A percentile compares a stretch with the other conserved stretches of the same genome.
Evolutionary conservation across 2,329 filamentous ascomycete genomes (phyloP).

Genomic region (Cladophialophora bantiana): DNA sequence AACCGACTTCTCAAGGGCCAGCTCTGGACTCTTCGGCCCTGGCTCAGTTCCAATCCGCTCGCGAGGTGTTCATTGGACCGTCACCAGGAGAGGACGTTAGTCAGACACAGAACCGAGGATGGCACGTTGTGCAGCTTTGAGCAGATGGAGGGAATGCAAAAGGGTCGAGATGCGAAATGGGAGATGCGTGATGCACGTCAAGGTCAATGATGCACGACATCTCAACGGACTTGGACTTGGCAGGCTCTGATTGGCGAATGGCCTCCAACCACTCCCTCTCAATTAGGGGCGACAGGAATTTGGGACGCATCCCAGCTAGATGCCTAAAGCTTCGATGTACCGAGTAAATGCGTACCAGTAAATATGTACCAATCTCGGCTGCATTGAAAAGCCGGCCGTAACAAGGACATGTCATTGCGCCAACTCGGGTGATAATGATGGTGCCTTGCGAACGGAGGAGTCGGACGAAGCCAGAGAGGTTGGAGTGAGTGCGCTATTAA

Average conservation of each 20-base stretch:
- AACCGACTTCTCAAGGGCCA: background rate
- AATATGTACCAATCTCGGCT: background rate
- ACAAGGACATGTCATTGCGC: background rate
- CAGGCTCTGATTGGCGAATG: constrained; percentile 24
- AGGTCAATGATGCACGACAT: constrained; percentile 27
- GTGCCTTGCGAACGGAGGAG: constrained; percentile 9
- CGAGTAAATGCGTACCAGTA: background rate
- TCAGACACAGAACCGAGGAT: background rate
- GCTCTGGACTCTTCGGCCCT: background rate
- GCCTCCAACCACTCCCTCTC: background rate
- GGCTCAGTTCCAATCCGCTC: background rate
- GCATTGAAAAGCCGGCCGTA: background rate
- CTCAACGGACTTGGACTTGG: constrained; percentile 27
- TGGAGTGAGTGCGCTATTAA: constrained; percentile 24
- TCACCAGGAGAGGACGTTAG: background rate
- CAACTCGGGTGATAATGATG: background rate
- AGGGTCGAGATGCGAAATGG: background rate
- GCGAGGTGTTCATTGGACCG: background rate
- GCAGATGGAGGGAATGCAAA: background rate
- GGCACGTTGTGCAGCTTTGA: background rate
- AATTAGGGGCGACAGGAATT: background rate
- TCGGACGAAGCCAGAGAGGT: constrained; percentile 3
- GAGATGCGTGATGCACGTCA: background rate
- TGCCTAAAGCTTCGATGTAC: background rate
- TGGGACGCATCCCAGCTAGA: background rate